Evolutionary conservation across 2,329 filamentous ascomycete species (phyloP), one percentile per base, ranked within the genome.

Genomic region (Aureobasidium uvarum): DNA sequence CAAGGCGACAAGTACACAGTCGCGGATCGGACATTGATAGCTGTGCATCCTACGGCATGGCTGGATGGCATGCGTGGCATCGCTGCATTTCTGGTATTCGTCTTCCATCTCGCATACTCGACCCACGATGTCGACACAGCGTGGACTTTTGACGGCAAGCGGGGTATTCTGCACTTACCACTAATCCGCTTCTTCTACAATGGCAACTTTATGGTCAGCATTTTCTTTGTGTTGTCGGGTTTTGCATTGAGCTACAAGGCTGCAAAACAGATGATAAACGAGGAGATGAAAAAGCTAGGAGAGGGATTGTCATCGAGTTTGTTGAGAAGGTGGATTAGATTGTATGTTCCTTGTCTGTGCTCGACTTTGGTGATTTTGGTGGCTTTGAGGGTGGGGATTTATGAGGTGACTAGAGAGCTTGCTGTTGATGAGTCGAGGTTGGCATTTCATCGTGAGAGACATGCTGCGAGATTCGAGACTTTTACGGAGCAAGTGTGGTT

Each of bases 211-310:
- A 84, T 83, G 69, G 85, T 86, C 46, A 83, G 81, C 73, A 74
- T 86, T 68, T 88, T 88, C 77, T 87, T 86, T 71, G 81, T 86
- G 70, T 83, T 87, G 46, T 85, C 84, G 0, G 85, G 85, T 23
- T 87, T 86, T 73, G 85, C 84, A 3, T 77, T 88, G 16, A 82
- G 81, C 38, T 80, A 86, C 66, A 69, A 69, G 33, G 67, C 71
- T 10, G 45, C 31, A 33, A 8, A 10, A 33, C 31, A 33, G 10
- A 33, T 33, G 8, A 8, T 5, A 8, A 10, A 33, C 10, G 31
- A 10, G 8, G 31, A 33, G 5, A 33, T 33, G 8, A 33, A 8
- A 8, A 33, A 10, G 31, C 31, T 33, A 33, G 31, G 31, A 33
- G 5, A 10, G 31, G 31, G 8, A 33, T 33, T 10, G 31, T 33